phyloP scores from a whole-genome alignment of 148 eudicot genomes.

The Fagopyrum homotropicum region DNA sequence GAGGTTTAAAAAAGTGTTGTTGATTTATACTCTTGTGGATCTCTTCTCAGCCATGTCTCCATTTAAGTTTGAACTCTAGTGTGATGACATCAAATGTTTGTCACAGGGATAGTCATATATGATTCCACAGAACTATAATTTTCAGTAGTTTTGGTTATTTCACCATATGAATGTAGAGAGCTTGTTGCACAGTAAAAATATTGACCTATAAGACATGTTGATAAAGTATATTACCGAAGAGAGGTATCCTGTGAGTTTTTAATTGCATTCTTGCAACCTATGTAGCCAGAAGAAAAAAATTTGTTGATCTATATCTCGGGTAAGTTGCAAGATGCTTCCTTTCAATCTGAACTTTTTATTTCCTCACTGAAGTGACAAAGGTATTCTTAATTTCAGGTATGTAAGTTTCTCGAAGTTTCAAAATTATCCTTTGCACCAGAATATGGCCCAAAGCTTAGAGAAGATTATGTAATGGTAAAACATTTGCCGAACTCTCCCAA shows the following conservation, averaged over 20 bases:
- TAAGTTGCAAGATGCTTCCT: neutral
- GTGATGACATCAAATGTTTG: neutral
- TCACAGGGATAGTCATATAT: neutral
- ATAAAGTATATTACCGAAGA: neutral
- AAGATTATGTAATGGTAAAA: slow-evolving; percentile 87
- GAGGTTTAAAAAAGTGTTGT: neutral
- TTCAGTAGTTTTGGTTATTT: neutral
- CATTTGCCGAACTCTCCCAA: slow-evolving; percentile 73
- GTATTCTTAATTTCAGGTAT: slow-evolving; percentile 47
- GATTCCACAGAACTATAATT: neutral
- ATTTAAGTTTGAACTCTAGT: neutral
- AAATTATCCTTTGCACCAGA: slow-evolving; percentile 88
- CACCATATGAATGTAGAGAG: neutral
- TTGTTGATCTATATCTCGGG: neutral
- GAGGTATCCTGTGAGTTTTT: neutral
- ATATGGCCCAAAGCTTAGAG: slow-evolving; percentile 96
- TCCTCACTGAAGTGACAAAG: neutral
- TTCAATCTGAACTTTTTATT: neutral
- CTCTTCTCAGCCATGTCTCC: neutral
- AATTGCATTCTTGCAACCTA: neutral
- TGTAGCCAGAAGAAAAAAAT: neutral
- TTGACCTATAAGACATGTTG: neutral
- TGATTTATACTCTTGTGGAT: neutral
- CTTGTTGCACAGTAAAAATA: neutral
- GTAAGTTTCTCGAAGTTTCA: slow-evolving; percentile 94